Evolutionary conservation across 2,329 filamentous ascomycete genomes (phyloP).

Genomic region (Pseudogymnoascus sp.): DNA sequence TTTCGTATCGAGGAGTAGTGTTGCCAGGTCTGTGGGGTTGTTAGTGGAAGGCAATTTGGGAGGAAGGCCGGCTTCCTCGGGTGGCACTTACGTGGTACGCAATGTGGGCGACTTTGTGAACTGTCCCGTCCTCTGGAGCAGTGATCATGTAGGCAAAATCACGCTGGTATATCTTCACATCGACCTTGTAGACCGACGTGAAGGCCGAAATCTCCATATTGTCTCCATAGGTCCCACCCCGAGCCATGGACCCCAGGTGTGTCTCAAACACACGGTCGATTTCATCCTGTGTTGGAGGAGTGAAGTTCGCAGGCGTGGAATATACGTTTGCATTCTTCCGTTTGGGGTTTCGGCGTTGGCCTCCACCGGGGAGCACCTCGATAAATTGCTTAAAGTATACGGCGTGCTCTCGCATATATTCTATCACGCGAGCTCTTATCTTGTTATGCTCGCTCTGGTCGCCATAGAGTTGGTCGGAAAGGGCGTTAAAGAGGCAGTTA

Average conservation of each 20-base stretch:
- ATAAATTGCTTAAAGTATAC: conserved; percentile 59
- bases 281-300: conserved; percentile 44
- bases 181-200: conserved; percentile 48
- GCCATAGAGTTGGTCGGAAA: conserved; percentile 59
- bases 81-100: conserved; percentile 50
- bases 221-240: conserved; percentile 54
- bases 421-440: conserved; percentile 50
- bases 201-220: conserved; percentile 62
- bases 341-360: conserved; percentile 44
- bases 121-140: conserved; percentile 30
- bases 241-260: conserved; percentile 51
- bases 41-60: not conserved
- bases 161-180: conserved; percentile 54
- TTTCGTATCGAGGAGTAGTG: conserved; percentile 61
- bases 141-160: conserved; percentile 42
- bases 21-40: conserved; percentile 43
- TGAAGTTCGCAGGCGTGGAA: conserved; percentile 36
- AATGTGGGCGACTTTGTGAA: conserved; percentile 41
- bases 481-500: conserved; percentile 61
- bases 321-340: conserved; percentile 44
- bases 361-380: conserved; percentile 42
- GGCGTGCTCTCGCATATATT: conserved; percentile 52
- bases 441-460: conserved; percentile 46
- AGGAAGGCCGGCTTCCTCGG: conserved; percentile 17
- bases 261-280: conserved; percentile 43